A percentile compares a stretch with the other conserved stretches of the same genome.
phyloP scores from a whole-genome alignment of 1,284 basidiomycete genomes.

The Leccinum insolens region DNA sequence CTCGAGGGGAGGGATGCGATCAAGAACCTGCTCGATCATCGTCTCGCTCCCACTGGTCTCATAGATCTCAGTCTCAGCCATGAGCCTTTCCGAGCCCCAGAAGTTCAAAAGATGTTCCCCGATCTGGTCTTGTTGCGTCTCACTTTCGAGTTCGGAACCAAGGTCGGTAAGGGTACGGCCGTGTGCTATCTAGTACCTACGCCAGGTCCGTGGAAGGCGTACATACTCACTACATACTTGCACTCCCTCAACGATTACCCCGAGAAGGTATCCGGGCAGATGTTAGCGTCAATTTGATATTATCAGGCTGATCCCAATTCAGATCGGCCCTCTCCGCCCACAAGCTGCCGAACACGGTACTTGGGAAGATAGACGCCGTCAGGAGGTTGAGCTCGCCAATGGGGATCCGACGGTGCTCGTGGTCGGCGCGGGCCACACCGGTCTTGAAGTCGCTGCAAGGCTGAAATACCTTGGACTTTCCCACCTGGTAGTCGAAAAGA shows the following conservation, averaged over 20 bases:
- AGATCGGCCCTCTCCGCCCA: slow-evolving; percentile 25
- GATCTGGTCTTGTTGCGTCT: slow-evolving; percentile 30
- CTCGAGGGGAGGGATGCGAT: slow-evolving; percentile 25
- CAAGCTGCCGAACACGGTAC: slow-evolving; percentile 26
- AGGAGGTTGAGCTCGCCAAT: slow-evolving; percentile 26
- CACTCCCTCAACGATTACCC: slow-evolving; percentile 50
- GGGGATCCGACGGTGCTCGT: slow-evolving; percentile 35
- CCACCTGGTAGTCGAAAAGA: slow-evolving; percentile 39
- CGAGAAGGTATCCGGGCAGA: slow-evolving; percentile 29
- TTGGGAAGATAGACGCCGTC: slow-evolving; percentile 32
- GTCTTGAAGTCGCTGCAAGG: slow-evolving; percentile 39
- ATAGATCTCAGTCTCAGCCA: slow-evolving; percentile 24
- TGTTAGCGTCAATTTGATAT: neutral
- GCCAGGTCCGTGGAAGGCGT: slow-evolving; percentile 31
- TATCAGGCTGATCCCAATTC: slow-evolving; percentile 3
- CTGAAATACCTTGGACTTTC: slow-evolving; percentile 40
- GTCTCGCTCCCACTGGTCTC: slow-evolving; percentile 37
- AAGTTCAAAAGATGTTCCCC: slow-evolving; percentile 26
- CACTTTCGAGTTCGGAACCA: slow-evolving; percentile 22
- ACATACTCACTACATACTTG: slow-evolving; percentile 45
- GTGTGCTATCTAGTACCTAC: slow-evolving; percentile 25
- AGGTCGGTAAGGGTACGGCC: slow-evolving; percentile 25
- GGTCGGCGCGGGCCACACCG: slow-evolving; percentile 42
- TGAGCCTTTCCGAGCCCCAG: slow-evolving; percentile 22
- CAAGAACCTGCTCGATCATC: slow-evolving; percentile 25